phyloP scores from a whole-genome alignment of 257 asterid species.

The Sherardia arvensis region DNA sequence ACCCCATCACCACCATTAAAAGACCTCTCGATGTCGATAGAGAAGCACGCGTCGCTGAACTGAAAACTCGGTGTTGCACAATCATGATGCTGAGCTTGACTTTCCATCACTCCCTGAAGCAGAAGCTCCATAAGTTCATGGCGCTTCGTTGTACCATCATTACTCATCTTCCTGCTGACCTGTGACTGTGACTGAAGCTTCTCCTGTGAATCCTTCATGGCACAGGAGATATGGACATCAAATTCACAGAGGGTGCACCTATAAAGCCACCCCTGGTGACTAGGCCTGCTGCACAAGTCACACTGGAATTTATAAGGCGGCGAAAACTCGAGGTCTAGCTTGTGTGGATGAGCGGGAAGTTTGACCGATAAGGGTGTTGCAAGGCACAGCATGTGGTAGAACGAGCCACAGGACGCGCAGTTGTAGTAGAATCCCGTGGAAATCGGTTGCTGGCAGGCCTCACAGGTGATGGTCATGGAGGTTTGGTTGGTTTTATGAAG shows the following conservation, averaged over 20 bases:
- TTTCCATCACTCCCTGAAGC: slow-evolving; percentile 18
- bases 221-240: slow-evolving; percentile 48
- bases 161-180: slow-evolving; percentile 1
- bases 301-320: slow-evolving; percentile 47
- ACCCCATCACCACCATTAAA: slow-evolving; percentile 9
- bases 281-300: slow-evolving; percentile 32
- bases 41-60: slow-evolving; percentile 48
- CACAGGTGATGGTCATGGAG: slow-evolving; percentile 13
- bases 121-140: slow-evolving; percentile 34
- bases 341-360: slow-evolving; percentile 33
- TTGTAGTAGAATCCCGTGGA: slow-evolving; percentile 27
- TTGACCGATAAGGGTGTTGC: slow-evolving; percentile 43
- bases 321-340: slow-evolving; percentile 32
- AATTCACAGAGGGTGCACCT: slow-evolving; percentile 38
- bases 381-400: slow-evolving; percentile 34
- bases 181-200: slow-evolving; percentile 7
- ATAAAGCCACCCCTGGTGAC: slow-evolving; percentile 42
- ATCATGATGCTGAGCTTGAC: slow-evolving; percentile 4
- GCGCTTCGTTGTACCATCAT: slow-evolving; percentile 8
- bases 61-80: slow-evolving; percentile 18
- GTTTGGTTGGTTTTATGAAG: slow-evolving; percentile 6
- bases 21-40: slow-evolving; percentile 41
- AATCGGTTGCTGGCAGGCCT: slow-evolving; percentile 30
- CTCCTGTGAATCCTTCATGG: slow-evolving; percentile 19
- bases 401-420: slow-evolving; percentile 25